Conservation (phyloP, 345 rosid genomes). For the Arabis hirsuta region DNA sequence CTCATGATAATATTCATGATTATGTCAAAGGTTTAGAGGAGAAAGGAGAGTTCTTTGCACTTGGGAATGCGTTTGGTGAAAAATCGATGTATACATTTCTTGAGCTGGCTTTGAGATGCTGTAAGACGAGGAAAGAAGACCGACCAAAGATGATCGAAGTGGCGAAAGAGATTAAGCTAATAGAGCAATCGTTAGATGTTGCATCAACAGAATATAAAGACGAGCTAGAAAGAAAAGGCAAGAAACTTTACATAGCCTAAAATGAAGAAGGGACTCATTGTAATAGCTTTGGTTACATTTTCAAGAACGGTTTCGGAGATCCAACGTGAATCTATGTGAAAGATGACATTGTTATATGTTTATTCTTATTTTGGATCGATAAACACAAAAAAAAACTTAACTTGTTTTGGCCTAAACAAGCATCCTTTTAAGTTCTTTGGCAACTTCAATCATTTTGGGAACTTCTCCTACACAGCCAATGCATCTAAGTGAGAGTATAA, state of each 20-base stretch:
- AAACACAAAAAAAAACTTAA: not conserved
- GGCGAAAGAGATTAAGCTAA: conserved; percentile 24
- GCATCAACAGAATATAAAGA: not conserved
- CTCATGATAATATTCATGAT: conserved; percentile 8
- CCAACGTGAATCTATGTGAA: conserved; percentile 8
- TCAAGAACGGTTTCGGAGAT: not conserved
- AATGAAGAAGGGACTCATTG: not conserved
- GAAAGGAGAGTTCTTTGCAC: conserved; percentile 11
- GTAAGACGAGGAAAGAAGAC: not conserved
- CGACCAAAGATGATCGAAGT: conserved; percentile 29
- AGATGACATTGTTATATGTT: not conserved
- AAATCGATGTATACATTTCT: conserved; percentile 23
- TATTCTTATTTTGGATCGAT: not conserved
- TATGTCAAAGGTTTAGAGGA: conserved; percentile 22
- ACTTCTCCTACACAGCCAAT: conserved; percentile 11
- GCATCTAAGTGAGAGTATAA: conserved; percentile 30
- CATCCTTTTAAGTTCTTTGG: conserved; percentile 31
- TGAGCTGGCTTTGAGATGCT: conserved; percentile 25
- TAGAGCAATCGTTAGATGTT: conserved; percentile 15
- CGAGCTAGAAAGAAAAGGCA: not conserved
- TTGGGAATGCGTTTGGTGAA: not conserved
- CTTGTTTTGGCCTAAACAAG: not conserved
- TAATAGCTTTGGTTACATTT: not conserved
- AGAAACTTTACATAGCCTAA: not conserved
- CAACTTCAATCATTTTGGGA: conserved; percentile 30